Conservation (phyloP, 345 rosid species). For the Salix koriyanagi region DNA sequence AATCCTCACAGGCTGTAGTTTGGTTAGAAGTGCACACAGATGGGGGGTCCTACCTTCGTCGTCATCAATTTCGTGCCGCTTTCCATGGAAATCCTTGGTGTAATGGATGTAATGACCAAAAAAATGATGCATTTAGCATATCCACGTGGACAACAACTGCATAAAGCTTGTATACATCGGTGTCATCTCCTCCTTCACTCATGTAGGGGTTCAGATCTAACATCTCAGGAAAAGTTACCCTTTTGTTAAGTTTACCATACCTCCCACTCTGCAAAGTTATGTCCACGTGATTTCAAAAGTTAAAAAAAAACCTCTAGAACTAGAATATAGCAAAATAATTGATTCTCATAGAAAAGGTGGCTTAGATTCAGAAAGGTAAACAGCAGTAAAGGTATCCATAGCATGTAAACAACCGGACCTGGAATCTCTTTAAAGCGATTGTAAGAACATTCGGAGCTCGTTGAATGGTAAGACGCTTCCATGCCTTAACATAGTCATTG, state of each 20-base stretch:
- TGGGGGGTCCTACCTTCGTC: constrained; percentile 52
- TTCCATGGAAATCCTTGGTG: constrained; percentile 70
- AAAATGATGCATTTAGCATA: constrained; percentile 94
- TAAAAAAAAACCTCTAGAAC: neutral
- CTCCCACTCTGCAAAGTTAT: constrained; percentile 75
- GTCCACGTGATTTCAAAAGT: constrained; percentile 9
- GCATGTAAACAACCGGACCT: constrained; percentile 38
- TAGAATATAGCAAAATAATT: neutral
- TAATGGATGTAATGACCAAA: constrained; percentile 96
- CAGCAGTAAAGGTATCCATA: neutral
- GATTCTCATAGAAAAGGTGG: neutral
- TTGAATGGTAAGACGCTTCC: constrained; percentile 75
- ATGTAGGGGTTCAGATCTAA: constrained; percentile 79
- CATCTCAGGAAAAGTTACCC: constrained; percentile 75
- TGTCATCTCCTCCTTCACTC: constrained; percentile 68
- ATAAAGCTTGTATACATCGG: constrained; percentile 71
- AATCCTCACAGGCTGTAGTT: neutral
- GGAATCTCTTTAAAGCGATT: constrained; percentile 86
- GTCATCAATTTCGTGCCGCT: constrained; percentile 87
- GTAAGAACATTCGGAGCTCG: constrained; percentile 87
- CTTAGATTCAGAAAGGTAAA: neutral
- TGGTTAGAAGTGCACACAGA: neutral
- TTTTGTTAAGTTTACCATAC: constrained; percentile 96
- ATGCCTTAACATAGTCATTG: constrained; percentile 91
- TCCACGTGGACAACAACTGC: constrained; percentile 97